Conservation (phyloP, 495 filamentous ascomycete genomes). For the Lentithecium fluviatile region DNA sequence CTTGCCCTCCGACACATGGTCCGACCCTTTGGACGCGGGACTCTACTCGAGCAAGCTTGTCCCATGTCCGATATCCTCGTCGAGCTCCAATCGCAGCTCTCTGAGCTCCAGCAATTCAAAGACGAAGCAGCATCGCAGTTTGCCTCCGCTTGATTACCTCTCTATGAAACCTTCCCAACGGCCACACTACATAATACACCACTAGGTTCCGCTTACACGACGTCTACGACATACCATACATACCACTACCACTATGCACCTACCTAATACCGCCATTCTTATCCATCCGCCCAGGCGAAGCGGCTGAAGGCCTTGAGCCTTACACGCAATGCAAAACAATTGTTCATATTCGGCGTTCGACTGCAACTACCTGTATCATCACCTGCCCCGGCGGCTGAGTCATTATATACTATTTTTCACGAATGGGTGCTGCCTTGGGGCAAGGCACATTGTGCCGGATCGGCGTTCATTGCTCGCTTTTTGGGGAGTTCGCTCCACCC, state of each 20-base stretch:
- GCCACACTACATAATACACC: background rate
- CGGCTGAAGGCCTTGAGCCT: background rate
- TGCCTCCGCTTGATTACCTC: constrained; percentile 12
- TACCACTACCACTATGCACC: background rate
- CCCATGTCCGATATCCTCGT: constrained; percentile 44
- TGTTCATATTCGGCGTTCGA: constrained; percentile 18
- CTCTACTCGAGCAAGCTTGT: constrained; percentile 42
- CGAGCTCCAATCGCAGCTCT: constrained; percentile 39
- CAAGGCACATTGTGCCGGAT: background rate
- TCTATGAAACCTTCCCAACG: background rate
- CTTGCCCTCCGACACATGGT: constrained; percentile 47
- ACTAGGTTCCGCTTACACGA: background rate
- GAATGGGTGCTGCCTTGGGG: background rate
- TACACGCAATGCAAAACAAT: background rate
- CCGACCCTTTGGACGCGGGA: constrained; percentile 40
- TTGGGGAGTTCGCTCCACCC: background rate
- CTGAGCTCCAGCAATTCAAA: constrained; percentile 38
- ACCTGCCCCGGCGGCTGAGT: constrained; percentile 24
- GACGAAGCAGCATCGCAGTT: constrained; percentile 23
- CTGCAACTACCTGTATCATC: constrained; percentile 15
- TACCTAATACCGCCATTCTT: background rate
- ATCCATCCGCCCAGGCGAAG: constrained; percentile 7
- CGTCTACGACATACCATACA: constrained; percentile 13
- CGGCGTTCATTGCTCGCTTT: background rate
- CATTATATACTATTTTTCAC: constrained; percentile 2